These are phyloP conservation scores for Chlamydomonas incerta DNA, from an alignment of 139 green algal genomes.

Conservation along the genomic window DNA sequence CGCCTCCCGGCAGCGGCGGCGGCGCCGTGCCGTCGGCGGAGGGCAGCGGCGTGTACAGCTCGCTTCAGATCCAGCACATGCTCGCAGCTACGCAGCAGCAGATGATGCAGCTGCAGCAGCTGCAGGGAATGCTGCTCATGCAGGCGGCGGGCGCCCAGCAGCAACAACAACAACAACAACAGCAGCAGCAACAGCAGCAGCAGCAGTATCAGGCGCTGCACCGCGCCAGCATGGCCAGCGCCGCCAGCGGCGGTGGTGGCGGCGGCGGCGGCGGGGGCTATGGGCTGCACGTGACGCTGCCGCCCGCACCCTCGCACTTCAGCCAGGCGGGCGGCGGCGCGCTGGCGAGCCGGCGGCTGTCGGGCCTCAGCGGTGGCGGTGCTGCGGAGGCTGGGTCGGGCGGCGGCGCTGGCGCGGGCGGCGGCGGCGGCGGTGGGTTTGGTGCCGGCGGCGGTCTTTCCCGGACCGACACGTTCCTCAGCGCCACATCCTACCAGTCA, in stretches of 20 bases:
- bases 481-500: too few species aligned
- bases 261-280: background rate
- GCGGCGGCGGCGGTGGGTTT: too few species aligned
- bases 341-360: too few species aligned
- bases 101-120: conserved; percentile 21
- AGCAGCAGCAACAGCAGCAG: background rate
- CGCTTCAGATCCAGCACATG: background rate
- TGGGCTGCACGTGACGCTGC: too few species aligned
- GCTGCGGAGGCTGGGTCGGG: too few species aligned
- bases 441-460: too few species aligned
- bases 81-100: conserved; percentile 15
- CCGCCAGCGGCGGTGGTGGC: background rate
- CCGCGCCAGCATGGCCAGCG: background rate
- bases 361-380: too few species aligned
- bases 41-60: background rate
- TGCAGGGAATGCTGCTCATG: conserved; percentile 15
- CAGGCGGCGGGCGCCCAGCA: background rate
- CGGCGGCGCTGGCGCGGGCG: too few species aligned
- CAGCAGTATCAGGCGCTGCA: background rate
- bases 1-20: background rate
- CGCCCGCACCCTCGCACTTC: too few species aligned
- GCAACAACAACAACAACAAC: background rate
- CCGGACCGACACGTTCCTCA: too few species aligned
- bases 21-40: background rate
- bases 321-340: too few species aligned